Evolutionary conservation across 2,329 filamentous ascomycete species (phyloP), one percentile per base, ranked within the genome.

Genomic region (Moelleriella libera): DNA sequence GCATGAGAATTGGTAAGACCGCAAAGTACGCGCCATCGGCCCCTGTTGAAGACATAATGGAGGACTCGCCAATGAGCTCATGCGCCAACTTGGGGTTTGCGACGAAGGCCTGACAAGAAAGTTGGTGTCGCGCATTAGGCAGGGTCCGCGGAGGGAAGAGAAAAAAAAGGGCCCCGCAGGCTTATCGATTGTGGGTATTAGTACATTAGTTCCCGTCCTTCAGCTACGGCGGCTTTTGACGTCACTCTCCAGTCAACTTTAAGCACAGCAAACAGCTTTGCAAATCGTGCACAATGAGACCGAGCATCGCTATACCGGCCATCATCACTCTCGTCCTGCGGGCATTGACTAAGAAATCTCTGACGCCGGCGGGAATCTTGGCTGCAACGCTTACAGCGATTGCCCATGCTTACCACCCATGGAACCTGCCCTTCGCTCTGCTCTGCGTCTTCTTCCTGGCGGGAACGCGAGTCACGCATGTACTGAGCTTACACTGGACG

Each of bases 351-450:
- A 81, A 80, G 55, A 83, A 85, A 48, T 89, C 83, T 29, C 75
- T 98, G 40, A 97, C 90, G 1, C 78, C 83, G 0, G 67, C 73
- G 6, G 90, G 89, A 51, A 78, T 95, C 55, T 55, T 83, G 39
- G 76, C 78, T 10, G 90, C 90, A 4, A 70, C 73, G 5, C 57
- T 83, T 42, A 94, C 89, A 4, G 89, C 88, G 4, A 63, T 76
- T 43, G 78, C 84, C 9, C 92, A 98, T 63, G 88, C 88, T 12
- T 68, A 89, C n/a, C 89, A 97, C 64, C 90, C 90, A 4, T 96
- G 88, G 83, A 86, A 85, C 50, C 70, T 89, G n/a, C 89, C 88
- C n/a, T 94, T 96, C 66, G 76, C 76, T 30, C 73, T 96, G 9
- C 73, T 97, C 2, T 76, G 77, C 45, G 76, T 88, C 37, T 97